Conservation (phyloP, 202 grass and related monocot species). For the Digitaria exilis region DNA sequence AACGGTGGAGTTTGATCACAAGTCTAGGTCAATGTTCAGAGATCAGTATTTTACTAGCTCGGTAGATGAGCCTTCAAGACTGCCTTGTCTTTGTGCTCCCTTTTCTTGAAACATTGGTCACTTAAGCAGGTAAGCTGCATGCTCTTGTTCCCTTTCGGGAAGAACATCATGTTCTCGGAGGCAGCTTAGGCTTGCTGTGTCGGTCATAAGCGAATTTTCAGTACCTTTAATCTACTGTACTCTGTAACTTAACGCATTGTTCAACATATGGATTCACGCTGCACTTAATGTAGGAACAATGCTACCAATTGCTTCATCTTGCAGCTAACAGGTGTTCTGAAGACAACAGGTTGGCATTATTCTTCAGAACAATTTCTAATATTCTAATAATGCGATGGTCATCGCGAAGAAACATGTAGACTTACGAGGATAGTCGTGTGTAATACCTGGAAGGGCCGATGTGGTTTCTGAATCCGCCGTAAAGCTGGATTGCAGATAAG, state of each 20-base stretch:
- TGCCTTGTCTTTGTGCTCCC: neutral
- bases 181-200: neutral
- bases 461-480: slow-evolving; percentile 39
- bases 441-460: slow-evolving; percentile 54
- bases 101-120: slow-evolving; percentile 9
- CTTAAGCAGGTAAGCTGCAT: neutral
- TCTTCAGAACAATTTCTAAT: neutral
- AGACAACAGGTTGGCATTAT: neutral
- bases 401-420: neutral
- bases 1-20: neutral
- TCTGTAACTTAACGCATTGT: neutral
- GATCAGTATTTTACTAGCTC: neutral
- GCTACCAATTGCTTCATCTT: neutral
- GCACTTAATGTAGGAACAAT: neutral
- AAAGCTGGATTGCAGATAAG: slow-evolving; percentile 80
- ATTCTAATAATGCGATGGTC: neutral
- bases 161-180: slow-evolving; percentile 5
- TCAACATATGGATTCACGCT: neutral
- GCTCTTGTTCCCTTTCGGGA: neutral
- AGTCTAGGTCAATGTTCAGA: neutral
- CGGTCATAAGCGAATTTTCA: neutral
- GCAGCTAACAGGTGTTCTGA: neutral
- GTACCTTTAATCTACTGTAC: neutral
- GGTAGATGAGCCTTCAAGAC: slow-evolving; percentile 3
- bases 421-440: neutral